phyloP scores from a whole-genome alignment of 139 green algal species.

The Mychonastes homosphaera region DNA sequence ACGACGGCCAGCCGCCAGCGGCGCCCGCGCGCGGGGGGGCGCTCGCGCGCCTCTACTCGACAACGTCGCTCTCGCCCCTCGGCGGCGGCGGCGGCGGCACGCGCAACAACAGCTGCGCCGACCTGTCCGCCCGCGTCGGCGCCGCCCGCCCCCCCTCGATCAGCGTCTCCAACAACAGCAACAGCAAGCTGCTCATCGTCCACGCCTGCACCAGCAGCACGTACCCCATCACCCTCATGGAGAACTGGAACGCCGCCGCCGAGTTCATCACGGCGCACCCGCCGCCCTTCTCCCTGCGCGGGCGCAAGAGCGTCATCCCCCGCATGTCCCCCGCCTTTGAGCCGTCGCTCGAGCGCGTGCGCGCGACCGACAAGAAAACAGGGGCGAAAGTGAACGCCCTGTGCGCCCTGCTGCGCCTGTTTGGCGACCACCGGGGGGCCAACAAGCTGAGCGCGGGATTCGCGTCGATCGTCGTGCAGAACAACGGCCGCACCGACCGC shows the following conservation, averaged over 20 bases:
- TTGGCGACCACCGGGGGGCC: slow-evolving; percentile 3
- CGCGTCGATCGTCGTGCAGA: slow-evolving; percentile 17
- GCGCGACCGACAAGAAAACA: no score
- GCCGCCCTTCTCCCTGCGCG: slow-evolving; percentile 10
- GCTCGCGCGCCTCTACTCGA: no score
- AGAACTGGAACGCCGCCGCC: slow-evolving; percentile 21
- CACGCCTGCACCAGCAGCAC: slow-evolving; percentile 21
- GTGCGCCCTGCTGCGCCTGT: no score
- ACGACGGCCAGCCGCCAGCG: no score
- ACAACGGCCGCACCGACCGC: slow-evolving; percentile 18
- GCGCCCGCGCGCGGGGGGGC: no score
- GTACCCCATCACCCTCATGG: slow-evolving; percentile 23
- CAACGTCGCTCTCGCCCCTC: no score
- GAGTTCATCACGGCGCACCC: slow-evolving; percentile 19
- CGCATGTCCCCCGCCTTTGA: neutral
- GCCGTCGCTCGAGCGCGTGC: no score
- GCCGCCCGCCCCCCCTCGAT: no score
- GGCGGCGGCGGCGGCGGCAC: no score
- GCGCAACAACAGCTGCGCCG: no score
- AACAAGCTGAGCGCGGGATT: slow-evolving; percentile 13
- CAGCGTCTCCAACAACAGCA: neutral
- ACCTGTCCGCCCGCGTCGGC: no score
- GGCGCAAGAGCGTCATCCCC: neutral
- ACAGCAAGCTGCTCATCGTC: slow-evolving; percentile 15
- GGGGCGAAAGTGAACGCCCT: no score